Percentiles rank a stretch among this genome's conserved stretches.
These are phyloP conservation scores for Globisporangium abappressorium DNA, from an alignment of 352 stramenopile species.

Conservation along the genomic window DNA sequence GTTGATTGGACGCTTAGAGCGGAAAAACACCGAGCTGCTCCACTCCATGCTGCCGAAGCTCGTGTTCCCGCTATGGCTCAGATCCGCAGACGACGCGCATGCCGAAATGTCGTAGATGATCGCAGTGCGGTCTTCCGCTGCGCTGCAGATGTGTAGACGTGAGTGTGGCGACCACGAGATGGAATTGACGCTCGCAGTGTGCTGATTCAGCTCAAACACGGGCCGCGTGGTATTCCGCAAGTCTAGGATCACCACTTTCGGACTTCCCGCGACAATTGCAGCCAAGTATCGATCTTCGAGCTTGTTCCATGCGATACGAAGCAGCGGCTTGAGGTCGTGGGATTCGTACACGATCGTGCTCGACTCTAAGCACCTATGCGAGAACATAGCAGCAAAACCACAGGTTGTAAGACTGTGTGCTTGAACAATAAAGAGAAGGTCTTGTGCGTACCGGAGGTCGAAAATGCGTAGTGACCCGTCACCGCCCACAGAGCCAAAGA, in stretches of 20 bases:
- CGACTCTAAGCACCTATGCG: conserved; percentile 70
- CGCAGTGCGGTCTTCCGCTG: conserved; percentile 92
- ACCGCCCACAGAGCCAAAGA: conserved; percentile 96
- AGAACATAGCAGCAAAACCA: not conserved
- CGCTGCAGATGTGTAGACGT: conserved; percentile 93
- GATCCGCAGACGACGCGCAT: conserved; percentile 25
- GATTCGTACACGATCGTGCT: conserved; percentile 98
- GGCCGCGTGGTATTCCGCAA: conserved; percentile 89
- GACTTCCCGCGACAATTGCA: conserved; percentile 91
- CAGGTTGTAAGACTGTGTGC: not conserved
- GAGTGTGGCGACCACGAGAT: conserved; percentile 96
- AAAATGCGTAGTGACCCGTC: conserved; percentile 97
- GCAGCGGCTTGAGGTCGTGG: conserved; percentile 80
- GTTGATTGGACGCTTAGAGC: conserved; percentile 69
- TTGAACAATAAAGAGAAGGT: no score
- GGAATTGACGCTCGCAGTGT: conserved; percentile 93
- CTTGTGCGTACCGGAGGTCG: conserved; percentile 86
- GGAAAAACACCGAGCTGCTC: conserved; percentile 55
- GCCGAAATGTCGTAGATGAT: conserved; percentile 94
- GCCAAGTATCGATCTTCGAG: conserved; percentile 97
- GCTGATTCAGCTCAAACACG: conserved; percentile 91
- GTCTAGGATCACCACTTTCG: conserved; percentile 95
- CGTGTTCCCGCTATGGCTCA: conserved; percentile 20
- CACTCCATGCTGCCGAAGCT: conserved; percentile 24
- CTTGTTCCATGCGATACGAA: conserved; percentile 97